These are phyloP conservation scores for Crithidia brevicula DNA, from an alignment of 208 protist genomes.

Conservation along the genomic window DNA sequence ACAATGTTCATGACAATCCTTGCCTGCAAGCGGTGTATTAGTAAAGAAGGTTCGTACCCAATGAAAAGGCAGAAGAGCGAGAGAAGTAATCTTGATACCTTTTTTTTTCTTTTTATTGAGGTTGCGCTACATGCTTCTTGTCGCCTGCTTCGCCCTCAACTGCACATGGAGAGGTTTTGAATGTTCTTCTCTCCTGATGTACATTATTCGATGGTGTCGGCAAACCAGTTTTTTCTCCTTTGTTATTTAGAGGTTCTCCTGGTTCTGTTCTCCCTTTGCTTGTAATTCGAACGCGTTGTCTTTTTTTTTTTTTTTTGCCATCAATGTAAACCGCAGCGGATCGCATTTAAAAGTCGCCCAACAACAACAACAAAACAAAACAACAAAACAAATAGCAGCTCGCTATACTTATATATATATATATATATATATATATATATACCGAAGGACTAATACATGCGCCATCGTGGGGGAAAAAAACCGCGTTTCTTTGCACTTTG, in stretches of 20 bases:
- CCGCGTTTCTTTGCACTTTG: no score
- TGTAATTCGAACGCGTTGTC: neutral
- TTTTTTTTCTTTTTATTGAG: neutral
- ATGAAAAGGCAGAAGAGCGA: neutral
- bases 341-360: neutral
- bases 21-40: conserved; percentile 78
- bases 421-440: no score
- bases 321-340: conserved; percentile 10
- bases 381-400: neutral
- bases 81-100: neutral
- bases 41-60: no score
- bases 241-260: conserved; percentile 4
- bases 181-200: no score
- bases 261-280: no score
- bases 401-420: no score
- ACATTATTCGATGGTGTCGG: no score
- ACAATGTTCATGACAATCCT: conserved; percentile 64
- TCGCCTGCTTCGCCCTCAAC: no score
- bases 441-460: no score
- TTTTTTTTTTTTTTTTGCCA: conserved; percentile 4
- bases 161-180: no score
- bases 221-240: conserved; percentile 11
- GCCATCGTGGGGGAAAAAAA: no score
- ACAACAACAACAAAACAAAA: neutral
- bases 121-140: no score